A percentile compares a stretch with the other conserved stretches of the same genome.
Evolutionary conservation across 73 alveolate species (phyloP).

Genomic region (Paramecium bursaria): DNA sequence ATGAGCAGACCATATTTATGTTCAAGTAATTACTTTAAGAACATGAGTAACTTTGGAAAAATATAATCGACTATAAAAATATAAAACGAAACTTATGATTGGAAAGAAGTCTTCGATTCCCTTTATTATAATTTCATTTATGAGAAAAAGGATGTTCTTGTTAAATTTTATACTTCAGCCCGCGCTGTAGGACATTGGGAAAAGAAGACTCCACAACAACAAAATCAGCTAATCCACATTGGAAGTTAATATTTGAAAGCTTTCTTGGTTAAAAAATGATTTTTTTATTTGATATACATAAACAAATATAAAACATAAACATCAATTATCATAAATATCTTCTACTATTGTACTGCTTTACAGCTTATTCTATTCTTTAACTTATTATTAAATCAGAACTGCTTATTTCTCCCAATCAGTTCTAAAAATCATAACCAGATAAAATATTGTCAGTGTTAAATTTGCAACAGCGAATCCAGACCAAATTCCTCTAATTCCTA

Average conservation of each 20-base stretch:
- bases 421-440: not conserved
- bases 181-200: constrained; percentile 18
- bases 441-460: not conserved
- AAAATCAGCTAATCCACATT: too few species aligned
- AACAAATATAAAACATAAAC: too few species aligned
- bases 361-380: too few species aligned
- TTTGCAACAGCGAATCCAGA: constrained; percentile 23
- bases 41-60: constrained; percentile 24
- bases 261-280: too few species aligned
- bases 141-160: not conserved
- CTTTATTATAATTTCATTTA: constrained; percentile 17
- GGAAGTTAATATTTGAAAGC: too few species aligned
- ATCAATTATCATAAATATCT: too few species aligned
- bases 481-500: constrained; percentile 50
- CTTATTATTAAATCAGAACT: too few species aligned
- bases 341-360: too few species aligned
- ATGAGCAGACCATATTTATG: constrained; percentile 25
- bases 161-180: not conserved
- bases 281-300: too few species aligned
- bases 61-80: not conserved
- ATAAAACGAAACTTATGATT: not conserved
- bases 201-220: too few species aligned
- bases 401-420: constrained; percentile 65
- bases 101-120: constrained; percentile 9
- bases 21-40: not conserved